Evolutionary conservation across 83 land plant genomes (phyloP).

Genomic region (Thuja plicata): DNA sequence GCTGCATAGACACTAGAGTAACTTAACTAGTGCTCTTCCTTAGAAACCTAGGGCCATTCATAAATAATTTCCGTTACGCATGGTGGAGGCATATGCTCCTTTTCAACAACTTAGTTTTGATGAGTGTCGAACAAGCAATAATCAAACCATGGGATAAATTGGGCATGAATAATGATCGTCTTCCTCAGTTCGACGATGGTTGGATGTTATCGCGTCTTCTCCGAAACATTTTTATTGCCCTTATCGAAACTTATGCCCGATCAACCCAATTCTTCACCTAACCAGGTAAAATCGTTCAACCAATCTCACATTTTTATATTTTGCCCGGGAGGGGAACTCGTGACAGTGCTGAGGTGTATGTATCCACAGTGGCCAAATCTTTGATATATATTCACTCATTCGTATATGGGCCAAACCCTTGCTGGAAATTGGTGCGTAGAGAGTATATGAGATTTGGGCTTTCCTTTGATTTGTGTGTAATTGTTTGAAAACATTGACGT

Average conservation of each 20-base stretch:
- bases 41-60: too few species aligned
- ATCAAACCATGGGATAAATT: background rate
- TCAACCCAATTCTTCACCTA: background rate
- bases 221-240: background rate
- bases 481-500: background rate
- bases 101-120: too few species aligned
- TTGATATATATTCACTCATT: too few species aligned
- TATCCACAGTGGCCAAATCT: background rate
- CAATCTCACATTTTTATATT: background rate
- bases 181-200: background rate
- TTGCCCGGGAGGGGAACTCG: background rate
- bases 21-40: too few species aligned
- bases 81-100: too few species aligned
- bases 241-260: background rate
- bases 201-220: background rate
- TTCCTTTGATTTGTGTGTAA: background rate
- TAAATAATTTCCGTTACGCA: too few species aligned
- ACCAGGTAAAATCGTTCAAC: background rate
- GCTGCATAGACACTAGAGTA: too few species aligned
- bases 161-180: background rate
- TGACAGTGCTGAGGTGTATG: background rate
- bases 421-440: background rate
- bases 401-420: background rate
- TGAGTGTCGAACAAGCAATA: background rate
- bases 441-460: background rate